Base-by-base conservation (phyloP, 257 asterid species). In the Solanum pimpinellifolium region DNA sequence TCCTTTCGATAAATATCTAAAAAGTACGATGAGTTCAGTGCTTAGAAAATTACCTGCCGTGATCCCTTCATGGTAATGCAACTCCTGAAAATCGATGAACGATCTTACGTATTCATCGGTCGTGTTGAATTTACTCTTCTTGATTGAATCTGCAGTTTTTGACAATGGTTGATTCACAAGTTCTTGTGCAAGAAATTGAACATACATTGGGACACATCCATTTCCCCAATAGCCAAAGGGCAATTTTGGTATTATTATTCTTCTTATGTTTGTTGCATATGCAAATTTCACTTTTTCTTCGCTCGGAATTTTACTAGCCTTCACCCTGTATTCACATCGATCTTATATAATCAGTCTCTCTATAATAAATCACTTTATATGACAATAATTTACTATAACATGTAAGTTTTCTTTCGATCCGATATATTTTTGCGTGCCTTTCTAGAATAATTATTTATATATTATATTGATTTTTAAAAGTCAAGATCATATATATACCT, bases 181-280 rank as follows among this genome's bases (percentile, higher is more conserved):
- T 83, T 94, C 95, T 27, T 29, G 87, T 13, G 98, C 98, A 12
- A 90, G 87, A 60, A 91, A 94, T 80, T 92, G 94, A 2, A 92
- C 93, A 85, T 92, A 94, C 95, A 95, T 93, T 4, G 99, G 98
- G 12, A 94, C 98, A 85, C 99, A 96, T 21, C 99, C 95, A 82
- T 95, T 96, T 85, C 99, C 99, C 97, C 97, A 96, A 78, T 96
- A 96, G 69, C 97, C 98, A 5, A 76, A 76, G 1, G 98, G 98
- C 7, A 96, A 86, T 1, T 96, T 90, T 25, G 99, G 98, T 27
- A 88, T 91, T 2, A 88, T 90, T 39, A 89, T 16, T 72, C 92
- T 95, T 86, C 98, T 91, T 49, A 96, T 89, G 86, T 92, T 96
- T 86, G 91, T 92, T 29, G 96, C 90, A 82, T 94, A 96, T 60